Evolutionary conservation across 1,284 basidiomycete species (phyloP), one percentile per base, ranked within the genome.

Genomic region (Trichosporon asahii): DNA sequence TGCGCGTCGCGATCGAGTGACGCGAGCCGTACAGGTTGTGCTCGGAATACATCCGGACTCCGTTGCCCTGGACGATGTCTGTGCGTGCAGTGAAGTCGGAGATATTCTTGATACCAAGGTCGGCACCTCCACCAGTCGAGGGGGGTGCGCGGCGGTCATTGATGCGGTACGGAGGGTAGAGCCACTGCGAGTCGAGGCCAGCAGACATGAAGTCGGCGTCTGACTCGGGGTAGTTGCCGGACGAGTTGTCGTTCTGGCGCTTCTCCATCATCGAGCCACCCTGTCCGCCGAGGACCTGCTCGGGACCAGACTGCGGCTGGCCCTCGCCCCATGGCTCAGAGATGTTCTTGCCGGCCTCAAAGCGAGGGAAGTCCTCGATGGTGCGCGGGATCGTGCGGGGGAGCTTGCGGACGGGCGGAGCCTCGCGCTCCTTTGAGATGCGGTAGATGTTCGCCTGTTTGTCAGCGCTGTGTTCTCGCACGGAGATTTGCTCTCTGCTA

Each of bases 11-110:
- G 8, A 84, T 84, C 8, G 88, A 89, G 89, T 91, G 90, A 87
- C 90, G 89, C 5, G 87, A 88, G 1, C 90, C 90, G 77, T 87
- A 91, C 61, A 90, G 77, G 78, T 89, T 90, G 78, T 90, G 89
- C 57, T 69, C 72, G 64, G 90, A 86, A 77, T 90, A 91, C 77
- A 89, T 88, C 9, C 86, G 77, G 11, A 90, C 82, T 2, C 89
- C 89, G 74, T 90, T 90, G 3, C 85, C 85, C 74, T 90, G 89
- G 15, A 86, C 81, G 9, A 88, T 80, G 73, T 89, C 85, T 2
- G 86, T 86, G 15, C 76, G 71, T 18, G 75, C 74, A 9, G 79
- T 77, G 66, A 76, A 76, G 70, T 80, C 78, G 72, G 67, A 75
- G 33, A 78, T 75, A 46, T 75, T 73, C 57, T 70, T 77, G 31